Evolutionary conservation across 768 basidiomycete species (phyloP), one percentile per base, ranked within the genome.

Genomic region (Suillus subalutaceus): DNA sequence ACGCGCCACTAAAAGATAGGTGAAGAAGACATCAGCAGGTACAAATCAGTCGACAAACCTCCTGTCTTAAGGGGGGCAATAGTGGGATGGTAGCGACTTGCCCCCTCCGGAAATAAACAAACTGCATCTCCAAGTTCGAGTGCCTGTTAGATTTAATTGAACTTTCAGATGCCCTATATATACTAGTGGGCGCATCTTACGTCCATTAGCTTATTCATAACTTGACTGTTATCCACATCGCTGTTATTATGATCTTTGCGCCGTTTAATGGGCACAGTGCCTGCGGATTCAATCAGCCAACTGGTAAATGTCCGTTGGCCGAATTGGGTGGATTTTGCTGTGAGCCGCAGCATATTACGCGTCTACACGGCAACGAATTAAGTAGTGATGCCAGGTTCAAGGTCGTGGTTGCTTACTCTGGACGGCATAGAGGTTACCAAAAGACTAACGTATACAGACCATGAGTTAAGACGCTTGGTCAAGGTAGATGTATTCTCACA

Each of bases 11-110:
- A 55, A 15, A 58, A 18, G 52, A 15, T 4, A 63, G 13, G 61
- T 64, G 64, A 60, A 44, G 68, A 40, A n/a, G 57, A 15, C 41
- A 44, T 46, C 26, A 65, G 13, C 62, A 37, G 1, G 63, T 7
- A 20, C 16, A 20, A 20, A 56, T 40, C 46, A 32, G 44, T n/a
- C 20, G 3, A 74, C 81, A 55, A 63, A 91, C 92, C 91, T 75
- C 94, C 94, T 12, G 94, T 94, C 75, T 93, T 94, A 61, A 96
- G 75, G 4, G 94, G 92, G 4, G 93, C 91, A 63, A 96, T 91
- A n/a, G 86, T 88, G 0, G 94, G 92, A 70, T 92, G 91, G 75
- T 90, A 96, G 53, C 93, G 83, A 72, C 92, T 93, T 79, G 89
- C 85, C 1, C 94, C 95, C 78, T 96, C 94, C 3, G 94, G 93